A percentile compares a stretch with the other conserved stretches of the same genome.
These are phyloP conservation scores for Pleurotus tuber-regium DNA, from an alignment of 768 basidiomycete species.

Conservation along the genomic window DNA sequence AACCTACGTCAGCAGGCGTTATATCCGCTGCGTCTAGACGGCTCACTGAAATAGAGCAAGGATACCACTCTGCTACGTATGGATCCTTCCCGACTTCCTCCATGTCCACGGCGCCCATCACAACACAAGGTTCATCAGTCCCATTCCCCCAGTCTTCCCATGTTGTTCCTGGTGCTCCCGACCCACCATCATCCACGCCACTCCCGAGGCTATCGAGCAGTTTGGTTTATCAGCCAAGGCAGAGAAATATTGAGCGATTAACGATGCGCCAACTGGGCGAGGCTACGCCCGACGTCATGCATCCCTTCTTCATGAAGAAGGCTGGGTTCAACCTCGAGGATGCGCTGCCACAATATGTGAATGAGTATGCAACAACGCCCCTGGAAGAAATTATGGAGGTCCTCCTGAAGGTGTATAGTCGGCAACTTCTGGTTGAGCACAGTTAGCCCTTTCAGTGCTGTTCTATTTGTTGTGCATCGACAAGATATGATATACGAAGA, in stretches of 20 bases:
- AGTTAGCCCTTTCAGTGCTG: conserved; percentile 19
- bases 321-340: conserved; percentile 83
- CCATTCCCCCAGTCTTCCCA: conserved; percentile 1
- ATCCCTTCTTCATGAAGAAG: conserved; percentile 83
- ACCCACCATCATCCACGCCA: conserved; percentile 5
- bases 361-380: conserved; percentile 83
- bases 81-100: neutral
- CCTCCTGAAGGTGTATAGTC: conserved; percentile 72
- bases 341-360: conserved; percentile 81
- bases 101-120: neutral
- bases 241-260: conserved; percentile 71
- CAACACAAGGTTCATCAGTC: neutral
- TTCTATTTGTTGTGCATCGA: neutral
- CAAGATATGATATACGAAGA: neutral
- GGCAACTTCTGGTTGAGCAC: conserved; percentile 51
- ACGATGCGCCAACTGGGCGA: conserved; percentile 86
- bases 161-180: neutral
- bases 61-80: neutral
- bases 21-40: neutral
- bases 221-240: conserved; percentile 53
- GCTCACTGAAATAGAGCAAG: neutral
- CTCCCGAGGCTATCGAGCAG: conserved; percentile 20
- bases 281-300: conserved; percentile 87
- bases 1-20: neutral
- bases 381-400: conserved; percentile 84